Evolutionary conservation across 177 flowering plant genomes (phyloP), one percentile per base, ranked within the genome.

Genomic region (Tripterygium wilfordii): DNA sequence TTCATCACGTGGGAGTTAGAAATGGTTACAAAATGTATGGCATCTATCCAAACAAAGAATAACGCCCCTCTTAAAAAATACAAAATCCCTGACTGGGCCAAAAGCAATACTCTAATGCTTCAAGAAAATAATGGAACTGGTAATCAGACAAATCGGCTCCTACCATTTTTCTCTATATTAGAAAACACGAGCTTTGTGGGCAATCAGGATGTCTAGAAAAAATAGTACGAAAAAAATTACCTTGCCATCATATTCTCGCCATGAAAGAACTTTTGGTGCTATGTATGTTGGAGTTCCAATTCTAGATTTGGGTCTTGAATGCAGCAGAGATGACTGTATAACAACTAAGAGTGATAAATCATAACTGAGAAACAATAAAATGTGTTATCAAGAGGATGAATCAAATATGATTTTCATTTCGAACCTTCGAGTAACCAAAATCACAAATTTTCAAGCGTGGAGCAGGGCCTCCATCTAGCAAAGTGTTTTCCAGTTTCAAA

Each of bases 391-490:
- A n/a, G n/a, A n/a, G n/a, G n/a, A n/a, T n/a, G n/a, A n/a, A n/a
- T n/a, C n/a, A n/a, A n/a, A n/a, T n/a, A n/a, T n/a, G n/a, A n/a
- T n/a, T n/a, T 30, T 12, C 33, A 30, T 29, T 18, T 8, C 26
- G 27, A 19, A 71, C 76, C 76, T 71, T 71, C 4, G 76, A 71
- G 51, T 71, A 67, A 12, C 76, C 76, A 39, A 71, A 71, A 45
- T 67, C 76, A 45, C 72, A 71, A 18, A 71, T 71, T 41, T 71
- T 71, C 45, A 71, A 17, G 37, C 67, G 76, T 0, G 76, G 76
- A 2, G 70, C 65, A 25, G 69, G 56, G 35, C 72, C 64, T 22
- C 72, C 72, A 58, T 71, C 76, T 33, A 71, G 27, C 8, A 71
- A 61, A 1, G 72, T 71, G 31, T 71, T 71, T 50, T 71, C 76